Conservation (phyloP, 495 filamentous ascomycete species). For the Jackrogersella multiformis region DNA sequence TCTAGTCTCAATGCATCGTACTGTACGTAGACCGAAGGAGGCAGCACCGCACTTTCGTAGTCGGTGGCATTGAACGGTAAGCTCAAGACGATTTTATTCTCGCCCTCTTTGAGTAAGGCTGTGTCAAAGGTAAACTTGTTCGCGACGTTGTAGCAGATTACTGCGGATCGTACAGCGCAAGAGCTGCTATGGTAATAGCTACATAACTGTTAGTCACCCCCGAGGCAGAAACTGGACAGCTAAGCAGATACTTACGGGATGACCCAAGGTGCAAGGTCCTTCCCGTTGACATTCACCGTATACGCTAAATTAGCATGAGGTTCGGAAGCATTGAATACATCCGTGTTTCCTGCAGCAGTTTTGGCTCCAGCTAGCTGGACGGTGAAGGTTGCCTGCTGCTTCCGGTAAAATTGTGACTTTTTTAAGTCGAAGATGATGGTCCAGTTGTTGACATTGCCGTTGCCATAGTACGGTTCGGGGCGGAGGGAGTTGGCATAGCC, state of each 20-base stretch:
- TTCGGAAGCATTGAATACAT: constrained; percentile 59
- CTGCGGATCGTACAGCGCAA: constrained; percentile 63
- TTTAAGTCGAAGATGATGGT: constrained; percentile 60
- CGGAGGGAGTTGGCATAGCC: constrained; percentile 48
- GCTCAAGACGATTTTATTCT: constrained; percentile 60
- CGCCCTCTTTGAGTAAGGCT: constrained; percentile 53
- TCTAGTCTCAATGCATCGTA: constrained; percentile 67
- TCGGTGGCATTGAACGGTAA: constrained; percentile 63
- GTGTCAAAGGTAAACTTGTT: constrained; percentile 61
- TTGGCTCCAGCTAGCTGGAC: constrained; percentile 67
- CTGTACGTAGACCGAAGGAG: constrained; percentile 63
- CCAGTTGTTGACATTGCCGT: constrained; percentile 63
- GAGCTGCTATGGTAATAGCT: constrained; percentile 57
- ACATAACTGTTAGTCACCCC: constrained; percentile 12
- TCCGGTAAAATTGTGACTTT: constrained; percentile 41
- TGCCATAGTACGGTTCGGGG: constrained; percentile 41
- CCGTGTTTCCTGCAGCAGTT: constrained; percentile 65
- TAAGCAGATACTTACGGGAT: constrained; percentile 52
- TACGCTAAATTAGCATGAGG: constrained; percentile 57
- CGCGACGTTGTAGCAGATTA: constrained; percentile 65
- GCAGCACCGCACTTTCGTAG: constrained; percentile 62
- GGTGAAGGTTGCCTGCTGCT: constrained; percentile 59
- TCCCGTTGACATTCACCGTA: constrained; percentile 54
- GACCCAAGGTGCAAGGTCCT: constrained; percentile 55
- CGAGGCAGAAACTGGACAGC: not conserved